Base-by-base conservation (phyloP, 352 stramenopile species). In the Pythium aquatile region DNA sequence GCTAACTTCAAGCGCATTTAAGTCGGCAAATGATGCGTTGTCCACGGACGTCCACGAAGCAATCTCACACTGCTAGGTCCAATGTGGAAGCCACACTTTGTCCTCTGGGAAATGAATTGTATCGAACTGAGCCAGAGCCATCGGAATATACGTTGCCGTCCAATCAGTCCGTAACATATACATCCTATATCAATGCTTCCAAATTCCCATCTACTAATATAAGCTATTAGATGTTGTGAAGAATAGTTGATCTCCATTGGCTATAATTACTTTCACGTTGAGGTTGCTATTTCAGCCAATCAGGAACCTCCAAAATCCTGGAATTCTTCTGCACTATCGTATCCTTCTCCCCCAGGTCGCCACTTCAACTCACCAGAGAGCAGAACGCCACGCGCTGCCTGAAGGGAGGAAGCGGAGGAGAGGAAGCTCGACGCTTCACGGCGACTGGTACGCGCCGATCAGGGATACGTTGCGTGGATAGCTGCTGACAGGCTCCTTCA, bases 1-100 rank as follows among this genome's bases (percentile, higher is more conserved):
- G 64, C 85, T 57, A 80, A 88, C 70, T 94, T 93, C 74, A 91
- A 92, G 81, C 85, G 87, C 65, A 77, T 94, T 63, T 92, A 89
- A 90, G 55, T 57, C 35, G 65, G 32, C 37, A 40, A 32, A 17
- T 44, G 30, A 17, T 11, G 20, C 17, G 16, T 33, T 32, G 16
- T 35, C 42, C 29, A 28, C 35, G 42, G 17, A 52, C 29, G 17
- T 35, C 33, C 53, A 5, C 7, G 44, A 51, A 29, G 24, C n/a
- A 30, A 51, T 51, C n/a, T 16, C 30, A 51, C 44, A 51, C 44
- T 13, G 44, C 17, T 29, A 29, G 44, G 44, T 51, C n/a, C 20
- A 5, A 51, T 51, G 35, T 26, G 20, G 54, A 64, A 37, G 14
- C 3, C 26, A 9, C 13, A 17, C 47, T 37, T 9, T 11, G 5